Percentiles rank a stretch among this genome's conserved stretches.
Conservation (phyloP, 306 rosid genomes). For the Cucumis hystrix region DNA sequence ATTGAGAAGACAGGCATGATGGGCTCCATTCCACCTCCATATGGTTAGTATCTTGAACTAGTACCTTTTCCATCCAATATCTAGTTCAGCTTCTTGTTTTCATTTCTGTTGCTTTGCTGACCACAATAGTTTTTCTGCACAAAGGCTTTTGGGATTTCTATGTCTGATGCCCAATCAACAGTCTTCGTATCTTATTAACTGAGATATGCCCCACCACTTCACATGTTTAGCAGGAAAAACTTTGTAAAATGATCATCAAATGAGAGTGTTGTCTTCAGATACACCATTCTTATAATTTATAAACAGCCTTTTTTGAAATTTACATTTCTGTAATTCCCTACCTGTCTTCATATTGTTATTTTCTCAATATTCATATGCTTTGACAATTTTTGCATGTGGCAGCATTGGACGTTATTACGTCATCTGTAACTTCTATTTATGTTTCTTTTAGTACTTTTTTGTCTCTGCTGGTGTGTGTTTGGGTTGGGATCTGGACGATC, state of each 20-base stretch:
- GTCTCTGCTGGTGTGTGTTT: not conserved
- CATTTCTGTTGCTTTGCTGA: not conserved
- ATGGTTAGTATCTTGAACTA: constrained; percentile 41
- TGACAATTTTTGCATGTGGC: not conserved
- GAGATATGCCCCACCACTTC: not conserved
- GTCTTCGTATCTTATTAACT: not conserved
- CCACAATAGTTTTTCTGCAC: not conserved
- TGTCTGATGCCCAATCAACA: not conserved
- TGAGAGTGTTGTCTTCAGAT: not conserved
- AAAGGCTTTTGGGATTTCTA: not conserved
- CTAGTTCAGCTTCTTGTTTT: not conserved
- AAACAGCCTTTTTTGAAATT: not conserved
- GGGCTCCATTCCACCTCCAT: constrained; percentile 92
- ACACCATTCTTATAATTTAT: not conserved
- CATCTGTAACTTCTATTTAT: not conserved
- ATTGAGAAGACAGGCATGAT: constrained; percentile 98
- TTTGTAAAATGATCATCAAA: not conserved
- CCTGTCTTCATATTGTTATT: not conserved
- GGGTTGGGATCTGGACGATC: not conserved
- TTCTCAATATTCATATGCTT: not conserved
- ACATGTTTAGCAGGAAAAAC: not conserved
- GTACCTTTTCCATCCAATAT: not conserved
- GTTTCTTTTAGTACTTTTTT: not conserved
- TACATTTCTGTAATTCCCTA: not conserved
- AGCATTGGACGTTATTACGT: not conserved